Evolutionary conservation across 805 yeast genomes (phyloP).

Genomic region (Ogataea chonburiensis): DNA sequence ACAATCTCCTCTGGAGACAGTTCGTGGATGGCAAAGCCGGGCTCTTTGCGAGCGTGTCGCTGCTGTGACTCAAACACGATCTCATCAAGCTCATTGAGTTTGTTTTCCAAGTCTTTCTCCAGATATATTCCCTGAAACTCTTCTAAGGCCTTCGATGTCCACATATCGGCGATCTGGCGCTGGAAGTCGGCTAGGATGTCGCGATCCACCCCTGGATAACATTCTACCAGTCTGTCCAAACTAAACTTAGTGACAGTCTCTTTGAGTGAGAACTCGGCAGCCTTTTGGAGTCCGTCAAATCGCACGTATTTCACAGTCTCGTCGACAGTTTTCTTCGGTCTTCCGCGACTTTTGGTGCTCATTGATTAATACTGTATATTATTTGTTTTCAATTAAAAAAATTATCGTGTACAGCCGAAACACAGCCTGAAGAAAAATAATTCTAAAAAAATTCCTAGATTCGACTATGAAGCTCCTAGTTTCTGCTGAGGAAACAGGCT

Average conservation of each 20-base stretch:
- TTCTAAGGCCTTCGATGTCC: conserved; percentile 40
- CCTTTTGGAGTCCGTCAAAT: conserved; percentile 34
- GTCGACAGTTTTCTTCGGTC: conserved; percentile 3
- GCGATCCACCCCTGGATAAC: conserved; percentile 48
- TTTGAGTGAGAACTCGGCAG: conserved; percentile 35
- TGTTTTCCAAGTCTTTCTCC: conserved; percentile 43
- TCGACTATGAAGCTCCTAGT: conserved; percentile 57
- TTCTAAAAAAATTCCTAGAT: background rate
- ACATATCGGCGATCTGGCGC: conserved; percentile 43
- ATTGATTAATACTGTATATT: conserved; percentile 5
- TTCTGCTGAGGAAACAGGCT: conserved; percentile 67
- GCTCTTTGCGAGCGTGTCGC: conserved; percentile 14
- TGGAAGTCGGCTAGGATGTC: conserved; percentile 43
- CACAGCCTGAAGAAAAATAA: conserved; percentile 10
- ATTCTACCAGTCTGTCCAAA: conserved; percentile 41
- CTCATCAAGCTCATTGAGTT: conserved; percentile 48
- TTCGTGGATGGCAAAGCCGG: conserved; percentile 17
- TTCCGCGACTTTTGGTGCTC: conserved; percentile 7
- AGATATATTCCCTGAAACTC: conserved; percentile 49
- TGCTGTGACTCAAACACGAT: conserved; percentile 40
- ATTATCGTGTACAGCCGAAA: conserved; percentile 2
- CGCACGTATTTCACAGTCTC: conserved; percentile 25
- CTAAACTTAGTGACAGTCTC: conserved; percentile 47
- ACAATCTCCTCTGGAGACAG: conserved; percentile 27
- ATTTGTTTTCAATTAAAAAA: conserved; percentile 8